Conservation (phyloP, 805 yeast genomes). For the Lipomyces japonicus region DNA sequence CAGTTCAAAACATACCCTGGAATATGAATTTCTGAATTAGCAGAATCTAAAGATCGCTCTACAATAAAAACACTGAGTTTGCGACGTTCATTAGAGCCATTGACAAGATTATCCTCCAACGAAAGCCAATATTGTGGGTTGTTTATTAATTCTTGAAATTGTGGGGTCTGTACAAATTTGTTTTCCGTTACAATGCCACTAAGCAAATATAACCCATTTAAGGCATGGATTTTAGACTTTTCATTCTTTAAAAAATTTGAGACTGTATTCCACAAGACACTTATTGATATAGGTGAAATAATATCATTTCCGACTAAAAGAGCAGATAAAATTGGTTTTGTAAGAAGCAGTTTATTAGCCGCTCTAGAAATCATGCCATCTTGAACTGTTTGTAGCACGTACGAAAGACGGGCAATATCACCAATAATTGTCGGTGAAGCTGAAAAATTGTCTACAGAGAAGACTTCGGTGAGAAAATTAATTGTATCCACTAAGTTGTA, state of each 20-base stretch:
- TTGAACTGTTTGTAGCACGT: slow-evolving; percentile 3
- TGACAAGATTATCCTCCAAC: slow-evolving; percentile 2
- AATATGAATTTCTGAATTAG: slow-evolving; percentile 2
- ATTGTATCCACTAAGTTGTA: background rate
- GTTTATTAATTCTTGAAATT: slow-evolving; percentile 3
- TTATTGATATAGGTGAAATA: background rate
- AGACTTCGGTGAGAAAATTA: slow-evolving; percentile 4
- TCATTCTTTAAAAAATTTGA: background rate
- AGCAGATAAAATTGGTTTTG: background rate
- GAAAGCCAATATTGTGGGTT: slow-evolving; percentile 8
- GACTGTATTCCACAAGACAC: background rate
- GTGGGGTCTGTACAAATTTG: background rate
- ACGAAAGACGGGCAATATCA: background rate
- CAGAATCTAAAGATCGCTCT: slow-evolving; percentile 3
- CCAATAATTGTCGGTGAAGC: background rate
- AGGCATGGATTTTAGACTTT: background rate
- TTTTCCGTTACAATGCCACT: slow-evolving; percentile 5
- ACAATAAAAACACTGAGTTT: slow-evolving; percentile 15
- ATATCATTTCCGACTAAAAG: background rate
- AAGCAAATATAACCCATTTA: slow-evolving; percentile 11
- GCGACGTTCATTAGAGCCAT: slow-evolving; percentile 18
- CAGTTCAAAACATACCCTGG: slow-evolving; percentile 8
- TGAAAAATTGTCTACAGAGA: background rate
- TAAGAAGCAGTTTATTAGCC: slow-evolving; percentile 3
- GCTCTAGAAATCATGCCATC: slow-evolving; percentile 3